Percentiles rank a stretch among this genome's conserved stretches.
Evolutionary conservation across 2,329 filamentous ascomycete species (phyloP).

Genomic region (Parascedosporium putredinis): DNA sequence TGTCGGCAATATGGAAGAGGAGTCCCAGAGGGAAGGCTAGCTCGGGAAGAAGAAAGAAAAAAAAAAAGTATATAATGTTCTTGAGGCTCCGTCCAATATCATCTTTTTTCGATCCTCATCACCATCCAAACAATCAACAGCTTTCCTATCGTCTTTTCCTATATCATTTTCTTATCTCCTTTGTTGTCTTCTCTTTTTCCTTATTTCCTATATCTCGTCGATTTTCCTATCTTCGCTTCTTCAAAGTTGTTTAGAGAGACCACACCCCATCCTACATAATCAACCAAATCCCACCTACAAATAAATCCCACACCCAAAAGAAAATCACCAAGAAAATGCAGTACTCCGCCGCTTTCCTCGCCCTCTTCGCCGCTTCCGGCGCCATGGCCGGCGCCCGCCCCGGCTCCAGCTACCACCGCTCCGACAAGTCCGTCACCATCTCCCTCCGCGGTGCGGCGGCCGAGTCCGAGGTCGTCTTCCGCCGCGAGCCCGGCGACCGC

Average conservation of each 20-base stretch:
- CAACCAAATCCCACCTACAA: too few species aligned
- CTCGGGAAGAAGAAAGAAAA: too few species aligned
- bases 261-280: too few species aligned
- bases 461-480: background rate
- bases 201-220: too few species aligned
- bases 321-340: slow-evolving; percentile 1
- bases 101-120: background rate
- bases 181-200: background rate
- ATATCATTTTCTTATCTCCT: background rate
- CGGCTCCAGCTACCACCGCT: background rate
- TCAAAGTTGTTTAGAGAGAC: background rate
- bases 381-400: background rate
- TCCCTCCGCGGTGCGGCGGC: background rate
- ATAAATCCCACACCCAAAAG: too few species aligned
- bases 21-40: too few species aligned
- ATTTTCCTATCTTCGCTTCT: background rate
- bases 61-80: too few species aligned
- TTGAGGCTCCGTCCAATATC: background rate
- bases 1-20: too few species aligned
- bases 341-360: background rate
- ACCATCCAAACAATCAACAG: background rate
- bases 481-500: background rate
- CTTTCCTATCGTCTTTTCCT: too few species aligned
- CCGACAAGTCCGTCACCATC: background rate
- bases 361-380: slow-evolving; percentile 2